These are phyloP conservation scores for Kodamaea hsintzibuensis DNA, from an alignment of 805 yeast species.

Conservation along the genomic window DNA sequence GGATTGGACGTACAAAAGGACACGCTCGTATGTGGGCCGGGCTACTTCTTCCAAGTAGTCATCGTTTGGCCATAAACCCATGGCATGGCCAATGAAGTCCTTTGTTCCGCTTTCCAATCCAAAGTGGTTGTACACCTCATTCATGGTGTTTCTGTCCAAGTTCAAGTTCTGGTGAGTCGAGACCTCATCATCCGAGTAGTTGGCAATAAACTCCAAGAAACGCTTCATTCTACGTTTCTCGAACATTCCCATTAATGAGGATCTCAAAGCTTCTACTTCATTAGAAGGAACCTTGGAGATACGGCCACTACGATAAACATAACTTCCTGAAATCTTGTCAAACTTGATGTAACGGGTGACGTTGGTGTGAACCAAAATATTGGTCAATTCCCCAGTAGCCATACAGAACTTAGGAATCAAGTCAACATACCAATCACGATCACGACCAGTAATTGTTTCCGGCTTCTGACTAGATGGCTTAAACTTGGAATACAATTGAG, in stretches of 20 bases:
- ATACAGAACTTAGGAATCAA: constrained; percentile 94
- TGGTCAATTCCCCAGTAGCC: constrained; percentile 97
- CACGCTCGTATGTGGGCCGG: constrained; percentile 85
- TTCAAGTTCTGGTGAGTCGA: constrained; percentile 85
- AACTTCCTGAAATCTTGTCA: constrained; percentile 94
- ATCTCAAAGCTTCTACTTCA: constrained; percentile 85
- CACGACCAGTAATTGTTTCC: constrained; percentile 76
- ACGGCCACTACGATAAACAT: constrained; percentile 85
- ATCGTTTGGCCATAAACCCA: constrained; percentile 96
- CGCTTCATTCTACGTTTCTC: constrained; percentile 95
- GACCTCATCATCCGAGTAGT: constrained; percentile 73
- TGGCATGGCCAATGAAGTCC: constrained; percentile 97
- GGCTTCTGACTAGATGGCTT: constrained; percentile 73
- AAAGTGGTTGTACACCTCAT: constrained; percentile 82
- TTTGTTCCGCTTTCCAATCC: constrained; percentile 92
- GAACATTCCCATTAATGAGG: constrained; percentile 92
- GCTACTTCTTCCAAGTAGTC: constrained; percentile 87
- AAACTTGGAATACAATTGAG: constrained; percentile 74
- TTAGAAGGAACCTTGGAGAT: constrained; percentile 95
- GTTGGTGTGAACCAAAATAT: constrained; percentile 91
- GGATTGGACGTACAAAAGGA: constrained; percentile 80
- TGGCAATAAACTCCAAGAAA: constrained; percentile 84
- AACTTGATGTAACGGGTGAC: constrained; percentile 95
- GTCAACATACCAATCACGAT: constrained; percentile 97
- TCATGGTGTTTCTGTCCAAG: constrained; percentile 86